Base-by-base conservation (phyloP, 2,329 filamentous ascomycete species). In the Phialophora chinensis region DNA sequence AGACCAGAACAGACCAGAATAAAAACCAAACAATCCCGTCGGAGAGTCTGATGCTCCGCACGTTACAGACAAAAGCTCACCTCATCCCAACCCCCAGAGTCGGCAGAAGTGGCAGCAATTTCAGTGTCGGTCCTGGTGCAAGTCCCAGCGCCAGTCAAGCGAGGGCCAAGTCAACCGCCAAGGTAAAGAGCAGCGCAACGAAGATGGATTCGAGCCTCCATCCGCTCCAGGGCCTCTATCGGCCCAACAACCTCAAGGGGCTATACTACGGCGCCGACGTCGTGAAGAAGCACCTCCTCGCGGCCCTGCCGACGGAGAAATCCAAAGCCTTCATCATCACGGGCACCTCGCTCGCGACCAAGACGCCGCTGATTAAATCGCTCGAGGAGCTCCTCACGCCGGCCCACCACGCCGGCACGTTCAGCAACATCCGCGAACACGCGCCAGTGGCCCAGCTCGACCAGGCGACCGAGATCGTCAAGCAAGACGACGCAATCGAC, bases 241-340 rank as follows among this genome's bases (percentile, higher is more conserved):
- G 82, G 70, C 82, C 83, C 0, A 63, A 72, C 52, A 82, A 79
- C 1, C 77, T 85, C 8, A 77, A 83, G 62, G 78, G 77, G 25
- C 77, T 86, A 4, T 80, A 81, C 74, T 86, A 86, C 68, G 84
- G 84, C 14, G 73, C 80, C 4, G 73, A 78, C 29, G 81, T 79
- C 7, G 84, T 86, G 3, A 66, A 78, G 63, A 79, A 80, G 10
- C 77, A 86, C 68, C 75, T 86, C 1, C 66, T 83, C 12, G 75
- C 78, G 23, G 78, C 77, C 59, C 79, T 86, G 0, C 83, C 73
- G 3, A 68, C 70, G 10, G 56, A 67, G 2, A 73, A 72, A 2
- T 85, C 83, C 60, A 85, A 85, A 75, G 85, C 84, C 1, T 87
- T 86, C 75, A 84, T 87, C 72, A 81, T 87, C 53, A 87, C 85